Conservation (phyloP, 148 eudicot species). For the Arbutus unedo region DNA sequence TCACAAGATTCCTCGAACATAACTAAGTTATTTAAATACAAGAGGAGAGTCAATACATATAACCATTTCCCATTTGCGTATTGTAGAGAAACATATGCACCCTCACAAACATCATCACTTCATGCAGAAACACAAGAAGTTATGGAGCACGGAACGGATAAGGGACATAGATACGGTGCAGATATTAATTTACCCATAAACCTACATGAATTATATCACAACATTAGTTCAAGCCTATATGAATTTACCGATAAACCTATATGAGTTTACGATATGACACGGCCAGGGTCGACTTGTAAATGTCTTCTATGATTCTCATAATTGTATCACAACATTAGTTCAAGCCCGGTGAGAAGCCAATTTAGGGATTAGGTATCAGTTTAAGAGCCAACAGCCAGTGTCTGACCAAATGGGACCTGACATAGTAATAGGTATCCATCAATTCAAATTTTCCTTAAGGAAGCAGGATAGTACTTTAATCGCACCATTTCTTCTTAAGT, state of each 20-base stretch:
- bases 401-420: not conserved
- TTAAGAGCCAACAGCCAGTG: not conserved
- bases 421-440: not conserved
- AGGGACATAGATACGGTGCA: not conserved
- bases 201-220: not conserved
- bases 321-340: not conserved
- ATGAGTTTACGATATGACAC: not conserved
- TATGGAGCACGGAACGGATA: not conserved
- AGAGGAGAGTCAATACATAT: not conserved
- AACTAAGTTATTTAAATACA: not conserved
- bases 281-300: not conserved
- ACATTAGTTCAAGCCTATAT: not conserved
- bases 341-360: not conserved
- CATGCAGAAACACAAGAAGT: not conserved
- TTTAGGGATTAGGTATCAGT: not conserved
- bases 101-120: not conserved
- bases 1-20: constrained; percentile 10
- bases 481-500: not conserved
- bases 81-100: not conserved
- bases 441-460: not conserved
- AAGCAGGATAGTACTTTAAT: not conserved
- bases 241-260: not conserved
- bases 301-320: not conserved
- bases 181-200: not conserved
- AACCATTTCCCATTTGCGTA: not conserved